Conservation (phyloP, 2,329 filamentous ascomycete genomes). For the Cordyceps javanica region DNA sequence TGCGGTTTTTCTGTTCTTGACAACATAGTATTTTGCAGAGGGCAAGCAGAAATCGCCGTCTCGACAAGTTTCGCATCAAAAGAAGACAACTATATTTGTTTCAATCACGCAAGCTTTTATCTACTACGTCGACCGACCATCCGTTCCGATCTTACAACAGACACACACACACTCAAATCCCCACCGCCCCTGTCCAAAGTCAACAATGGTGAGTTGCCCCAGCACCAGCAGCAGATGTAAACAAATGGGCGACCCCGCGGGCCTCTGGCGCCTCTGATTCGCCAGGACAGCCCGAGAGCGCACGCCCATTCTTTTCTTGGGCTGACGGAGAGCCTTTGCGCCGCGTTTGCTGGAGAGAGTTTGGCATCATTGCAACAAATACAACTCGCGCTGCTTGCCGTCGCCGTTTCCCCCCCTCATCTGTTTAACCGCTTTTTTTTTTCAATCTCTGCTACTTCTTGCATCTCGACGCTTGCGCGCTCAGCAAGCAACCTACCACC, state of each 20-base stretch:
- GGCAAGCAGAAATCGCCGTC: neutral
- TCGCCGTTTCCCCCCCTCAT: neutral
- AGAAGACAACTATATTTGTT: neutral
- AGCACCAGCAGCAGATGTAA: constrained; percentile 26
- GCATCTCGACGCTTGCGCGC: neutral
- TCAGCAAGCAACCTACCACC: constrained; percentile 9
- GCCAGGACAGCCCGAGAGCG: constrained; percentile 18
- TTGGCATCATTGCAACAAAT: neutral
- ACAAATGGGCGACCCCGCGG: constrained; percentile 26
- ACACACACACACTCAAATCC: constrained; percentile 11
- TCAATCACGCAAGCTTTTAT: neutral
- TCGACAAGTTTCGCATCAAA: neutral
- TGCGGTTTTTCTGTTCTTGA: constrained; percentile 5
- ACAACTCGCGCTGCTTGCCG: neutral
- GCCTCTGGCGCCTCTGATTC: constrained; percentile 25
- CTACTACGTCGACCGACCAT: neutral
- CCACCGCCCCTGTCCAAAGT: constrained; percentile 12
- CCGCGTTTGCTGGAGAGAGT: neutral
- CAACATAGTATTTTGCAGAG: constrained; percentile 10
- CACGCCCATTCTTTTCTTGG: neutral
- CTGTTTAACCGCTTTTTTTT: constrained; percentile 7
- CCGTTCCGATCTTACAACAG: no score
- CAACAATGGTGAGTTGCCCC: constrained; percentile 35
- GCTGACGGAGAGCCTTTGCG: neutral
- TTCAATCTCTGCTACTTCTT: neutral